Base-by-base conservation (phyloP, 257 asterid genomes). In the Nicotiana paniculata region DNA sequence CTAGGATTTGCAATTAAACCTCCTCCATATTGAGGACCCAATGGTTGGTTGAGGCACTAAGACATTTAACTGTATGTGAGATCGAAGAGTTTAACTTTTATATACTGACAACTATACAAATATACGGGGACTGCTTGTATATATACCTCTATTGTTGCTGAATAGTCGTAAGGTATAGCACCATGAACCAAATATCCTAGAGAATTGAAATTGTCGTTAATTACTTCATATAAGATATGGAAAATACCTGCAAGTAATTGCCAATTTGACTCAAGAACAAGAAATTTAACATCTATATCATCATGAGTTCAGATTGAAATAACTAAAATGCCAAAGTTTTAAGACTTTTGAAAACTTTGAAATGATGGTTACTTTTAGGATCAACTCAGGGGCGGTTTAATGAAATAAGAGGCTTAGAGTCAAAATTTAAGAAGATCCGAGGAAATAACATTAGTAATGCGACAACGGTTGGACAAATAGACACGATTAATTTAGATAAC, bases 1-100 rank as follows among this genome's bases (percentile, higher is more conserved):
- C 35, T 55, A 1, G 93, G 88, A 68, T 86, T 87, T 28, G 35
- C 12, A 3, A 88, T 54, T 24, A 87, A 62, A 9, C 90, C 93
- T 5, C 91, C 93, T 28, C 75, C 82, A 54, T 90, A 90, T 58
- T 84, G 90, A 77, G 93, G 90, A 39, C 72, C 77, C 84, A 77
- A 68, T 9, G 93, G 88, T 55, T 88, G 86, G 2, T 54, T 55
- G 74, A 81, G 53, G 53, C 91, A 90, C 93, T 90, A 13, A 11
- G 18, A 51, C 55, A 48, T 9, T 48, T 48, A 8, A 10, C 10
- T 12, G 43, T 70, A 74, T 0, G 39, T 13, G 24, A 74, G 78
- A 15, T 51, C 12, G 43, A 6, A 51, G 46, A 75, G 17, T 51
- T 75, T 28, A 75, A 75, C 16, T 75, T 51, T 1, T 7, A 51